Percentiles rank a stretch among this genome's conserved stretches.
Conservation (phyloP, 2,329 filamentous ascomycete species). For the Cercospora janseana region DNA sequence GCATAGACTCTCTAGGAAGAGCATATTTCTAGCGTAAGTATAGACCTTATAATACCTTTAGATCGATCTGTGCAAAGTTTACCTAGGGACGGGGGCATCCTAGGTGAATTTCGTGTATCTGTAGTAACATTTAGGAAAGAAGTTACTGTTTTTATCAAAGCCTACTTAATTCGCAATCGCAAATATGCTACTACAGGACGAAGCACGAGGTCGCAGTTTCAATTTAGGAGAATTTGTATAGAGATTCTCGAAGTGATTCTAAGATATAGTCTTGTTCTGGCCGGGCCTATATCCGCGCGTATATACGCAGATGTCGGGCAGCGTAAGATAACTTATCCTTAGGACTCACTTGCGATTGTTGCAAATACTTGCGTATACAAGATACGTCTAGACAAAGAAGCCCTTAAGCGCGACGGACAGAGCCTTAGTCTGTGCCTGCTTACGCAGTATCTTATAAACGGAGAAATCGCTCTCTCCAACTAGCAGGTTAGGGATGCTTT, state of each 20-base stretch:
- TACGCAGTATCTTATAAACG: too few relatives aligned
- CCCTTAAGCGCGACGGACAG: too few relatives aligned
- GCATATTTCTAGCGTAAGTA: background rate
- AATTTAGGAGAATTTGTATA: background rate
- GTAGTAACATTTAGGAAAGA: background rate
- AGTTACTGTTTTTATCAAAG: background rate
- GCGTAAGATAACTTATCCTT: conserved; percentile 6
- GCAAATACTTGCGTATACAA: too few relatives aligned
- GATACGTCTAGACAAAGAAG: too few relatives aligned
- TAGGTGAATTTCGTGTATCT: background rate
- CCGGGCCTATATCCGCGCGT: background rate
- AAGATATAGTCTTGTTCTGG: background rate
- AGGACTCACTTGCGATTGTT: conserved; percentile 13
- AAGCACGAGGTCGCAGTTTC: background rate
- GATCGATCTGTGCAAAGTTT: background rate
- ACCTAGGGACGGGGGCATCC: background rate
- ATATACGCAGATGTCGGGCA: background rate
- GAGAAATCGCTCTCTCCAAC: too few relatives aligned
- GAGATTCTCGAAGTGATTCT: background rate
- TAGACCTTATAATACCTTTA: background rate
- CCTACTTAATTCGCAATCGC: background rate
- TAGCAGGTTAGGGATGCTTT: too few relatives aligned
- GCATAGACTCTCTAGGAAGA: background rate
- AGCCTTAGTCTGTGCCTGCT: too few relatives aligned
- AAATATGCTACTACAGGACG: background rate